Evolutionary conservation across 2,329 filamentous ascomycete genomes (phyloP).

Genomic region (Tolypocladium sp.): DNA sequence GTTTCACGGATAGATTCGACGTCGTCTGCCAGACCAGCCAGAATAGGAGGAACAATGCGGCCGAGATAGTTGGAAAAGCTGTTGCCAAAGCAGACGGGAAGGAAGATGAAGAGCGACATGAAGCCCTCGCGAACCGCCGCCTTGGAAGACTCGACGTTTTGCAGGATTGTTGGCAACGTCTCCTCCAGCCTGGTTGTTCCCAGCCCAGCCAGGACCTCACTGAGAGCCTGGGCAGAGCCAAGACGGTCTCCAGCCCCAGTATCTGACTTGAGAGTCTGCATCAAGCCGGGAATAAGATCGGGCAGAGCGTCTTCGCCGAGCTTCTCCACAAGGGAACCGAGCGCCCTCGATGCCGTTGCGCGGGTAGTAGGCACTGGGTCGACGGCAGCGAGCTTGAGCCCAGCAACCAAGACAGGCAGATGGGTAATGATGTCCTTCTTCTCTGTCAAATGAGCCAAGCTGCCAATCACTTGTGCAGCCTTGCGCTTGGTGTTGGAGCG

Average conservation of each 20-base stretch:
- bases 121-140: conserved; percentile 90
- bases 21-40: conserved; percentile 90
- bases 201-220: conserved; percentile 89
- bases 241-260: conserved; percentile 92
- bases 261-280: conserved; percentile 96
- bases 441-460: conserved; percentile 91
- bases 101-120: conserved; percentile 99
- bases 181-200: conserved; percentile 90
- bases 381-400: conserved; percentile 79
- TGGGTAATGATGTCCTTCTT: conserved; percentile 88
- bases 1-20: conserved; percentile 95
- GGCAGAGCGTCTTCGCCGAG: conserved; percentile 93
- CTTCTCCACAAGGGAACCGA: conserved; percentile 96
- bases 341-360: conserved; percentile 88
- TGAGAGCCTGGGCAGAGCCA: conserved; percentile 91
- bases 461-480: conserved; percentile 94
- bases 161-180: conserved; percentile 88
- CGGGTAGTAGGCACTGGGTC: conserved; percentile 95
- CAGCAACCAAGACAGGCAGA: conserved; percentile 84
- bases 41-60: conserved; percentile 90
- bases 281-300: conserved; percentile 93
- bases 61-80: conserved; percentile 94
- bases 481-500: conserved; percentile 94
- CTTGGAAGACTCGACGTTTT: conserved; percentile 90
- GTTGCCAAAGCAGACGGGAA: conserved; percentile 98